Percentiles rank a stretch among this genome's conserved stretches.
Evolutionary conservation across 2,329 filamentous ascomycete genomes (phyloP).

Genomic region (Venturia oleaginea): DNA sequence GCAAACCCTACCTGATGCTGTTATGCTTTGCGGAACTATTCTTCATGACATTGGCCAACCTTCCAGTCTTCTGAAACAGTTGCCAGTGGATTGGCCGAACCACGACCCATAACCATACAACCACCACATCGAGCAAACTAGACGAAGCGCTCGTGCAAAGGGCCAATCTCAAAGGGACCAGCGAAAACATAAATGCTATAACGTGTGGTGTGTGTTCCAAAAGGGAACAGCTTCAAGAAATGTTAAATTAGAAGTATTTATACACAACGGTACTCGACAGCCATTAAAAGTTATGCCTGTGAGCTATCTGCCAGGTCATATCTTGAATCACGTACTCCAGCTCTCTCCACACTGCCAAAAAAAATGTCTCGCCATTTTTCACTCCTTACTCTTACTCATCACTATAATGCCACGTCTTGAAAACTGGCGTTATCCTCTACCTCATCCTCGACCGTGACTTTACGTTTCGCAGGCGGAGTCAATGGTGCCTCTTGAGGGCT

Average conservation of each 20-base stretch:
- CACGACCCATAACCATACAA: no score
- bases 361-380: neutral
- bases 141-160: no score
- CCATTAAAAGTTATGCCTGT: neutral
- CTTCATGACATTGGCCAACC: no score
- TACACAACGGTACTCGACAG: neutral
- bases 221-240: neutral
- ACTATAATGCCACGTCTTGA: conserved; percentile 13
- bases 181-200: no score
- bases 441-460: conserved; percentile 12
- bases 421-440: conserved; percentile 10
- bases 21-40: no score
- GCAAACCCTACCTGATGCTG: no score
- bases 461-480: neutral
- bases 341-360: neutral
- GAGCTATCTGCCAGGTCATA: neutral
- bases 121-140: no score
- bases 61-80: no score
- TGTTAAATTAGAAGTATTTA: neutral
- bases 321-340: neutral
- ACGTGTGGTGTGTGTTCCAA: no score
- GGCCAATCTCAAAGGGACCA: no score
- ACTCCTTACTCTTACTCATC: neutral
- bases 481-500: neutral
- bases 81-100: no score